Conservation (phyloP, 1,284 basidiomycete species). For the Mycosarcoma mackinlayi region DNA sequence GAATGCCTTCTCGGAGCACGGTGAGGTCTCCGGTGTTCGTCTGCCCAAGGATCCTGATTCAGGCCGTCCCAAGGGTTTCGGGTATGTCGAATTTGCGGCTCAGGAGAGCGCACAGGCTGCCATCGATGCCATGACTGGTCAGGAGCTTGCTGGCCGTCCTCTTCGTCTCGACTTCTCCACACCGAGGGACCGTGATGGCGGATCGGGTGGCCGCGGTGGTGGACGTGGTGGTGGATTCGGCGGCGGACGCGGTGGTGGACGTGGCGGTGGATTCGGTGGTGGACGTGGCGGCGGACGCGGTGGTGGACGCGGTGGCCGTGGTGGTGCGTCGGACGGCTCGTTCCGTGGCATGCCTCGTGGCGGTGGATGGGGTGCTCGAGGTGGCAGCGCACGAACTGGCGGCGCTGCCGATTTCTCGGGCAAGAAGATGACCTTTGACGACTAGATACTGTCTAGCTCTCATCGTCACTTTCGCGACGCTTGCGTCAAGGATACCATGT, state of each 20-base stretch:
- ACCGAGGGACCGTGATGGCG: conserved; percentile 76
- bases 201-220: conserved; percentile 71
- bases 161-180: conserved; percentile 90
- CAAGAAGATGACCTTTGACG: conserved; percentile 82
- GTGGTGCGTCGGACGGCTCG: conserved; percentile 70
- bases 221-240: conserved; percentile 70
- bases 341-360: conserved; percentile 69
- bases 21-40: conserved; percentile 87
- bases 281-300: conserved; percentile 71
- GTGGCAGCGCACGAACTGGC: conserved; percentile 74
- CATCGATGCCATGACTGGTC: conserved; percentile 76
- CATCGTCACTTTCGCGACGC: no score
- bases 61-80: conserved; percentile 93
- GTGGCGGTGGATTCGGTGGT: conserved; percentile 44
- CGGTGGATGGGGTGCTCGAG: conserved; percentile 67
- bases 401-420: conserved; percentile 81
- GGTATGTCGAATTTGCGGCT: conserved; percentile 92
- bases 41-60: conserved; percentile 93
- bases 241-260: conserved; percentile 60
- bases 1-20: conserved; percentile 90
- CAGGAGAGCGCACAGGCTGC: conserved; percentile 85
- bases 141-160: conserved; percentile 83
- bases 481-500: conserved; percentile 9
- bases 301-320: conserved; percentile 75
- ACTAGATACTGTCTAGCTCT: conserved; percentile 35